These are phyloP conservation scores for Salvia hispanica DNA, from an alignment of 257 asterid species.

Conservation along the genomic window DNA sequence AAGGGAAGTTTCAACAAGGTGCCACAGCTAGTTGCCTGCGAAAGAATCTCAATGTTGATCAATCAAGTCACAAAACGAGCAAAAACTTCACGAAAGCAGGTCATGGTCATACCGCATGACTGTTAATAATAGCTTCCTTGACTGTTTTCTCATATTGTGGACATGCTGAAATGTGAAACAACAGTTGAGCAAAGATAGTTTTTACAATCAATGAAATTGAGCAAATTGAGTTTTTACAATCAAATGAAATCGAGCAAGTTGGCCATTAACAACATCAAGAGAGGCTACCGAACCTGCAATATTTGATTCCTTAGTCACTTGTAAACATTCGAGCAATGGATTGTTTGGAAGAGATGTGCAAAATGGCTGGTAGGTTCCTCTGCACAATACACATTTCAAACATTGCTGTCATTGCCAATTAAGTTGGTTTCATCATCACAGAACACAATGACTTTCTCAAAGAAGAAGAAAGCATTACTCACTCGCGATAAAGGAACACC, in stretches of 20 bases:
- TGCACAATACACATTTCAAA: conserved; percentile 34
- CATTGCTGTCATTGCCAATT: conserved; percentile 7
- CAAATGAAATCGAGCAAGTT: conserved; percentile 4
- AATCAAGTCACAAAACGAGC: conserved; percentile 20
- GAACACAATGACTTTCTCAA: conserved; percentile 13
- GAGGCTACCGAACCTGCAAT: conserved; percentile 53
- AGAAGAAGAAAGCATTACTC: conserved; percentile 28
- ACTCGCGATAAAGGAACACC: conserved; percentile 87
- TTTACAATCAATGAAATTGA: neutral
- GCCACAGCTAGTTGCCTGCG: conserved; percentile 71
- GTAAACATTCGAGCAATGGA: conserved; percentile 84
- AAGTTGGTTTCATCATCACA: neutral
- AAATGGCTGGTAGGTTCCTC: conserved; percentile 91
- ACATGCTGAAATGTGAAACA: conserved; percentile 50
- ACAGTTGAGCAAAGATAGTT: conserved; percentile 26
- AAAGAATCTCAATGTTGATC: conserved; percentile 21
- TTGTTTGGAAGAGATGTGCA: conserved; percentile 86
- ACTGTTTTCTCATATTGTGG: conserved; percentile 52
- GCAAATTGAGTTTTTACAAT: too few species aligned
- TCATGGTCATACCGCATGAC: conserved; percentile 49
- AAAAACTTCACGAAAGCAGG: conserved; percentile 17
- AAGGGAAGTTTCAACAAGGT: conserved; percentile 78
- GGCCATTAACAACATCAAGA: neutral
- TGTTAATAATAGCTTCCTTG: conserved; percentile 53
- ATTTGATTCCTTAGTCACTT: conserved; percentile 50